Base-by-base conservation (phyloP, 129 eudicot species). In the Tanacetum coccineum region DNA sequence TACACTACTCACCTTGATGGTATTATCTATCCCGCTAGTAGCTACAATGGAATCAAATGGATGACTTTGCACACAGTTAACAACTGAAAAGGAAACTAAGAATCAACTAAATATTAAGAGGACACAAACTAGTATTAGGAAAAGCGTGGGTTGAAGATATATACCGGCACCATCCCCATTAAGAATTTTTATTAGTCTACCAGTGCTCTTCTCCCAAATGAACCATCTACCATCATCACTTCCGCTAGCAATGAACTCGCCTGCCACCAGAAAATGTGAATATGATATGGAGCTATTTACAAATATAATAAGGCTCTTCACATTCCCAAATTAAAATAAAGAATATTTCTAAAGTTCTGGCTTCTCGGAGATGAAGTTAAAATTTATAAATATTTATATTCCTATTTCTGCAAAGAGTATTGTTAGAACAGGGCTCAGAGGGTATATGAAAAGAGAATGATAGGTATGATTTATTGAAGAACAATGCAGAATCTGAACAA, bases 211-310 rank as follows among this genome's bases (percentile, higher is more conserved):
- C 62, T 94, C 99, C 99, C 99, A 94, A 49, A 94, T 89, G 72
- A 89, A 94, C 95, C 95, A 94, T 74, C 95, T 84, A 18, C 99
- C 99, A 87, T 89, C 96, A 72, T 94, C 99, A 73, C 99, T 94
- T 78, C 99, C 99, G 66, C 93, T 84, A 62, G 93, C 99, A 82
- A 94, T 70, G 68, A 79, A 94, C 70, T 89, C 93, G 47, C 99
- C 99, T 94, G 80, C 79, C 70, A 67, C 59, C 25, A 68, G 9
- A 39, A 48, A 62, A 62, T 63, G 71, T 76, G 49, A 47, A 51
- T 64, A 75, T 58, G 49, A 57, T 55, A 64, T 19, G 26, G n/a
- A 3, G 26, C 62, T 19, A 72, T 12, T 14, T 21, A 49, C 26
- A 8, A 14, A 60, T 26, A 48, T 21, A 30, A 74, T 45, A 56